These are phyloP conservation scores for Firmiana major DNA, from an alignment of 345 rosid genomes.

Conservation along the genomic window DNA sequence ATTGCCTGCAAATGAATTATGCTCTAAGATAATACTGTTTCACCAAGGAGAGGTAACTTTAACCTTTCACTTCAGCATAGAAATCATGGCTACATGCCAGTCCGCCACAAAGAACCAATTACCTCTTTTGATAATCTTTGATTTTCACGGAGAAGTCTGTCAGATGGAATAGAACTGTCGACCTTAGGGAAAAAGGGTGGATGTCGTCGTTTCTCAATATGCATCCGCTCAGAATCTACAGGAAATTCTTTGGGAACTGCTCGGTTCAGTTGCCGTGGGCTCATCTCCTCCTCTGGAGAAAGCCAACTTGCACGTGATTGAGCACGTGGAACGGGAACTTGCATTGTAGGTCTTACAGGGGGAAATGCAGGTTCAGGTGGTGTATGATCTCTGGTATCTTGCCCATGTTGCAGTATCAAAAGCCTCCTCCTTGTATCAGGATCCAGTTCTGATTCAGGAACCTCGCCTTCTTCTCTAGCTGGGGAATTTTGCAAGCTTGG, in stretches of 20 bases:
- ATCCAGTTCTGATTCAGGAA: constrained; percentile 96
- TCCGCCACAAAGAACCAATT: constrained; percentile 12
- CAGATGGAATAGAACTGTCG: constrained; percentile 63
- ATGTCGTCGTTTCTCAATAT: constrained; percentile 63
- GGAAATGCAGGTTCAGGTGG: constrained; percentile 64
- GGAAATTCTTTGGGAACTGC: constrained; percentile 60
- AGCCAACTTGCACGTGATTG: constrained; percentile 74
- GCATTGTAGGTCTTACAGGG: constrained; percentile 57
- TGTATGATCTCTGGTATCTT: constrained; percentile 72
- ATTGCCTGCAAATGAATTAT: constrained; percentile 48
- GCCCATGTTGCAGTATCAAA: constrained; percentile 96
- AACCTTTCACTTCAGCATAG: background rate
- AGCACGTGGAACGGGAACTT: constrained; percentile 58
- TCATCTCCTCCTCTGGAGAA: constrained; percentile 82
- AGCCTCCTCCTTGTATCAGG: constrained; percentile 96
- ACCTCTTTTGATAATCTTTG: constrained; percentile 86
- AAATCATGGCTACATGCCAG: background rate
- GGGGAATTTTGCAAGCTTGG: constrained; percentile 84
- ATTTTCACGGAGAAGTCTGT: constrained; percentile 70
- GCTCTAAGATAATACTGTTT: background rate
- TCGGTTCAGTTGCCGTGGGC: constrained; percentile 60
- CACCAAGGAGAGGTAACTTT: background rate
- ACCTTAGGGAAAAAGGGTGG: constrained; percentile 56
- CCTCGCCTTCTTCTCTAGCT: constrained; percentile 98
- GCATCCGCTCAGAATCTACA: constrained; percentile 59